Evolutionary conservation across 2,329 filamentous ascomycete species (phyloP), one percentile per base, ranked within the genome.

Genomic region (Coccinonectria pachysandricola): DNA sequence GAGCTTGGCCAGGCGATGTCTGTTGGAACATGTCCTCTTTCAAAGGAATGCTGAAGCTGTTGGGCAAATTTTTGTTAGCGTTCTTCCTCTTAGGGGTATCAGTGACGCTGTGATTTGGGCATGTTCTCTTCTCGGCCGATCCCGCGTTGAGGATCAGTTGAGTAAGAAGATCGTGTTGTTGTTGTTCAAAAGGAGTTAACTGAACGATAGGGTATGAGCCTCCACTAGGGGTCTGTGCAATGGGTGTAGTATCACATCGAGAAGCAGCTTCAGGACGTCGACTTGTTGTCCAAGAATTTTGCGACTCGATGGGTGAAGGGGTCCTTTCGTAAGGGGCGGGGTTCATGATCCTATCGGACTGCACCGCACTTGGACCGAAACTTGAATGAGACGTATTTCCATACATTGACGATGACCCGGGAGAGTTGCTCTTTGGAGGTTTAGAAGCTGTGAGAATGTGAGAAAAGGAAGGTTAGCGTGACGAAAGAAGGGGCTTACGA

Each of bases 41-140:
- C 31, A 59, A 36, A 18, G 60, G 46, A 30, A 73, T 62, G 24
- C 53, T 59, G 43, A 75, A 75, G 52, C 71, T 76, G 54, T 42
- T 34, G 20, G 39, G 39, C 31, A 28, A 31, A 38, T 21, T 23
- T 32, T 37, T 39, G 53, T 65, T 36, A 62, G 43, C 43, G 31
- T 16, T 12, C n/a, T 37, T 42, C 35, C 24, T 26, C 11, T 20
- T 24, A 18, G 21, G 9, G 15, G 21, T 19, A 11, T 16, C 10
- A 12, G 35, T 17, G 19, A 12, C 18, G 12, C 22, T 34, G 22
- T 19, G 21, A 17, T 22, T 7, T 24, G 23, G 21, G 6, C 26
- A 26, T 15, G 27, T 31, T 34, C 26, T 30, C 18, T 39, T 36
- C 27, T 39, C 34, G 16, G 23, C 12, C 15, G 37, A 37, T 19